phyloP scores from a whole-genome alignment of 108 stramenopile species.

The Cyclostephanos invisitatus region DNA sequence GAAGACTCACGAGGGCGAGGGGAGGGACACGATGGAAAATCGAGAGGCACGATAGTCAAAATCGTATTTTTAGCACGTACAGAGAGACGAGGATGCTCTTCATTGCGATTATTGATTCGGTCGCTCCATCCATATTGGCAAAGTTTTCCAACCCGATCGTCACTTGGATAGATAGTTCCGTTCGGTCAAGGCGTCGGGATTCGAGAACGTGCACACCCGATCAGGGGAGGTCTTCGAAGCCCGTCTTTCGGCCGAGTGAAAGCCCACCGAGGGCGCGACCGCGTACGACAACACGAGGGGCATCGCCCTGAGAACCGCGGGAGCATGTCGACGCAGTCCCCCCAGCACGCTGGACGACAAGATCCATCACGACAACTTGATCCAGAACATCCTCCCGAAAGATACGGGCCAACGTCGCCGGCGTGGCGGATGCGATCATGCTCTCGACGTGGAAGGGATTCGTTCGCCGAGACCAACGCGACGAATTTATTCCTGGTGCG shows the following conservation, averaged over 20 bases:
- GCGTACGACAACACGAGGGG: conserved; percentile 91
- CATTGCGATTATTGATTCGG: no score
- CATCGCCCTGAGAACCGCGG: conserved; percentile 79
- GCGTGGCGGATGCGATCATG: conserved; percentile 89
- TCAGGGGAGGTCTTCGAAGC: conserved; percentile 77
- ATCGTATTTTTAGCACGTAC: no score
- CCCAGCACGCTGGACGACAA: conserved; percentile 86
- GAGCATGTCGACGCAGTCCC: conserved; percentile 72
- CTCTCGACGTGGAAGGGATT: conserved; percentile 91
- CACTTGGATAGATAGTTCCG: conserved; percentile 85
- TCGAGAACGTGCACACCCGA: conserved; percentile 79
- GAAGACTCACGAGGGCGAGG: conserved; percentile 49
- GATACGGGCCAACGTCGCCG: conserved; percentile 91
- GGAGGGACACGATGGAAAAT: conserved; percentile 5
- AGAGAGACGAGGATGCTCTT: no score
- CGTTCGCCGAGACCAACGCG: conserved; percentile 91
- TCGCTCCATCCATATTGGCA: no score
- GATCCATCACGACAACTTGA: conserved; percentile 79
- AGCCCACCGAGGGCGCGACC: conserved; percentile 85
- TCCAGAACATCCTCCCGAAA: conserved; percentile 93
- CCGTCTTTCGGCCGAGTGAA: conserved; percentile 92
- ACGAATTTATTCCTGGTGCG: conserved; percentile 92
- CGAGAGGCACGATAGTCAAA: neutral
- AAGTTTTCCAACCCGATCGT: conserved; percentile 79
- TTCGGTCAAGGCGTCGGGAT: conserved; percentile 90